phyloP scores from a whole-genome alignment of 2,329 filamentous ascomycete genomes.

The Hawksworthiomyces lignivorus region DNA sequence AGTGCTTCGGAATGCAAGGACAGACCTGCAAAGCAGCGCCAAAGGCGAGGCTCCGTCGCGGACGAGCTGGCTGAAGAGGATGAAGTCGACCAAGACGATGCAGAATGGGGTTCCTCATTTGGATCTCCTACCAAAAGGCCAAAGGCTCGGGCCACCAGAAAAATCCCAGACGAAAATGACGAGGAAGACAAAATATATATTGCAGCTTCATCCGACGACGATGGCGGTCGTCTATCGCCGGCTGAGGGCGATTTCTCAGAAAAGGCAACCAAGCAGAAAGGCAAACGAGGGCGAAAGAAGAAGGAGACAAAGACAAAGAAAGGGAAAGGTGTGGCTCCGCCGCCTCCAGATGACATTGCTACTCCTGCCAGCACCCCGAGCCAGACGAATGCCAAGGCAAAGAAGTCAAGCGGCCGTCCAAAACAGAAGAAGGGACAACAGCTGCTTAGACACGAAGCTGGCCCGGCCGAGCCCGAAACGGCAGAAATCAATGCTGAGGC shows the following conservation, averaged over 20 bases:
- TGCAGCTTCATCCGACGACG: too few species aligned
- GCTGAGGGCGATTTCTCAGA: too few species aligned
- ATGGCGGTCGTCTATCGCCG: too few species aligned
- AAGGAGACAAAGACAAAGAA: constrained; percentile 20
- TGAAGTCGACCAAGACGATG: not conserved
- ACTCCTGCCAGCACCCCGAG: too few species aligned
- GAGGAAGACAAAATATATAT: too few species aligned
- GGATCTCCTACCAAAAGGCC: not conserved
- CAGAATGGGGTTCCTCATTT: not conserved
- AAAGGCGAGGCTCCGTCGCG: not conserved
- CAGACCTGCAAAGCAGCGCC: not conserved
- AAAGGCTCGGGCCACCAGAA: not conserved
- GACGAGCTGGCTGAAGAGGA: not conserved
- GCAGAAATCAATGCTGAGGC: not conserved
- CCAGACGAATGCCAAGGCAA: constrained; percentile 6
- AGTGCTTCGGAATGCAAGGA: not conserved
- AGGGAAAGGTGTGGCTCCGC: too few species aligned
- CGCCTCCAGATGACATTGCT: too few species aligned
- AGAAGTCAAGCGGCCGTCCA: constrained; percentile 33
- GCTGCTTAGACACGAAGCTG: not conserved
- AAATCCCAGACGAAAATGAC: too few species aligned
- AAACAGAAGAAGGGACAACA: not conserved
- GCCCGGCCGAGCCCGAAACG: not conserved
- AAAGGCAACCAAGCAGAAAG: constrained; percentile 13
- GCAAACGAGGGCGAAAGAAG: constrained; percentile 22